A percentile compares a stretch with the other conserved stretches of the same genome.
Conservation (phyloP, 1,139 yeast genomes). For the Hyphopichia pseudoburtonii region DNA sequence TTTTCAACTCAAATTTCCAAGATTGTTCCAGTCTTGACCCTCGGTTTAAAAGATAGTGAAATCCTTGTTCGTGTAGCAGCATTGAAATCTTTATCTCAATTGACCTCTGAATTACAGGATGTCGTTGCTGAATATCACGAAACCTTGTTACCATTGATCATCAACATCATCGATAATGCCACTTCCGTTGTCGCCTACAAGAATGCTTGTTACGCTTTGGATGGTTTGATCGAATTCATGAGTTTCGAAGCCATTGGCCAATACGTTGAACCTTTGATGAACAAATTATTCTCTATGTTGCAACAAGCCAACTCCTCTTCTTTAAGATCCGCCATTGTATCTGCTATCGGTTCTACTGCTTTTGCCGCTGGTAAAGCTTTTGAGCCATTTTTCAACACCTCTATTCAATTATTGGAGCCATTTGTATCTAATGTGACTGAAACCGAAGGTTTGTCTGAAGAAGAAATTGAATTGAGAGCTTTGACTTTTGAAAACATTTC, state of each 20-base stretch:
- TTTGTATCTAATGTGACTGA: constrained; percentile 64
- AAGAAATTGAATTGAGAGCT: constrained; percentile 83
- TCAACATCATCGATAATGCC: constrained; percentile 83
- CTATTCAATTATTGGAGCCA: constrained; percentile 79
- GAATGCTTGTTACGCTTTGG: constrained; percentile 88
- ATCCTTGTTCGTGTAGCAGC: constrained; percentile 84
- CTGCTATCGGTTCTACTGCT: constrained; percentile 97
- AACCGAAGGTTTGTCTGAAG: constrained; percentile 73
- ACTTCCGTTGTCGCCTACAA: constrained; percentile 82
- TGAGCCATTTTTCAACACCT: constrained; percentile 79
- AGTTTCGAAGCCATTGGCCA: constrained; percentile 79
- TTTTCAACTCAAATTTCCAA: constrained; percentile 73
- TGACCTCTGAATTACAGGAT: constrained; percentile 85
- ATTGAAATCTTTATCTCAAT: constrained; percentile 71
- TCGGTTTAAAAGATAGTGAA: constrained; percentile 79
- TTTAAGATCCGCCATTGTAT: constrained; percentile 84
- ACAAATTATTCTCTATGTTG: constrained; percentile 81
- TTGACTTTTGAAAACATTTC: constrained; percentile 91
- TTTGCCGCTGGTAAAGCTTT: constrained; percentile 90
- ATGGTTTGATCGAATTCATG: constrained; percentile 89
- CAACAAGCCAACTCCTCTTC: constrained; percentile 64
- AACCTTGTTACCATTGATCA: constrained; percentile 79
- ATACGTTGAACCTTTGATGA: constrained; percentile 87
- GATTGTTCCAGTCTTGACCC: constrained; percentile 68
- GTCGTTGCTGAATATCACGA: constrained; percentile 81